Base-by-base conservation (phyloP, 176 grass and related monocot species). In the Raddia distichophylla region DNA sequence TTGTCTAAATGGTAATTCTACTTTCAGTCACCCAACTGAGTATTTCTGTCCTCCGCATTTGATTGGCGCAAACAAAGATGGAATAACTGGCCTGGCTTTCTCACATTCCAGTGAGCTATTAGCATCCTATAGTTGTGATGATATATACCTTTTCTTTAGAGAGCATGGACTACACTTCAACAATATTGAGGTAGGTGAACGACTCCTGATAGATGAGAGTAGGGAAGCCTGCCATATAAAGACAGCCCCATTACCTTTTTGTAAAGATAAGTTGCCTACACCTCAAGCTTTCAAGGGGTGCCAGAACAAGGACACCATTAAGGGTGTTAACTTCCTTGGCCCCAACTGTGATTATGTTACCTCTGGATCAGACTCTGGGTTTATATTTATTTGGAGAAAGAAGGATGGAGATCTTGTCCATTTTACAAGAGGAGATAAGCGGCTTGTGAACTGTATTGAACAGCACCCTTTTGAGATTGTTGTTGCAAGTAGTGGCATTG, bases 381-480 rank as follows among this genome's bases (percentile, higher is more conserved):
- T 19, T 79, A 73, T 86, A 64, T 92, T 91, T 89, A 92, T 97
- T 81, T 97, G 94, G 94, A 89, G 83, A 75, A 97, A 94, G 85
- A 92, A 89, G 66, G 90, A 91, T 52, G 90, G 70, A 57, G 59
- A 85, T 69, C 60, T 89, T 32, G 57, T 94, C 27, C 75, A 86
- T 46, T 73, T 67, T 18, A 74, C 92, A 90, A 71, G 83, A 72
- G 94, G 94, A 81, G 94, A 92, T 81, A 92, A 43, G 18, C 42
- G 0, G 20, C 82, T 81, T 64, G 87, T 97, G 45, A 97, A 92
- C 60, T 94, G 90, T 67, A 89, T 94, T 8, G 87, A 94, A 76
- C 88, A 93, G 44, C 91, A 97, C 60, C 89, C 94, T 90, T 86
- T 44, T 49, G 66, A 84, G 35, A 74, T 77, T 81, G 80, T 77